phyloP scores from a whole-genome alignment of 2,329 filamentous ascomycete species.

The Nannizziopsis arthrosporioides region DNA sequence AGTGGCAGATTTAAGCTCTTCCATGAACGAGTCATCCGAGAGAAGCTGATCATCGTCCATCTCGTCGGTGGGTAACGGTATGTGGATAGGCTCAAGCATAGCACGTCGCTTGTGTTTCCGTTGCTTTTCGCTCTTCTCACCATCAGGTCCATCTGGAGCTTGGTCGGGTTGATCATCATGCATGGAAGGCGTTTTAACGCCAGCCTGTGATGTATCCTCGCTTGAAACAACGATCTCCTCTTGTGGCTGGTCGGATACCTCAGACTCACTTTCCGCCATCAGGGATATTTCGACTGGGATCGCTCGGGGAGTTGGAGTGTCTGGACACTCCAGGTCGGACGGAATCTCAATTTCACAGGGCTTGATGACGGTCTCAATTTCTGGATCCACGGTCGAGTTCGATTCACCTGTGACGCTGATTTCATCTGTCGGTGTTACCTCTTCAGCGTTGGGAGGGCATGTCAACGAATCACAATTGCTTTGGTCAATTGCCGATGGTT shows the following conservation, averaged over 20 bases:
- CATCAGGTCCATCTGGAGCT: conserved; percentile 13
- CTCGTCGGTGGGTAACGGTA: conserved; percentile 27
- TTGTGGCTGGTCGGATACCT: background rate
- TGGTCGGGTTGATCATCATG: background rate
- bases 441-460: background rate
- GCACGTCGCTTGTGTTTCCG: conserved; percentile 27
- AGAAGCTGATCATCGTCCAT: conserved; percentile 34
- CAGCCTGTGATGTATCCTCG: background rate
- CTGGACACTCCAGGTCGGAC: conserved; percentile 5
- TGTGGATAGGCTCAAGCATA: conserved; percentile 44
- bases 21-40: conserved; percentile 65
- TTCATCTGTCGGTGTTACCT: background rate
- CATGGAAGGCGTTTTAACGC: background rate
- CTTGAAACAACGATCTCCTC: background rate
- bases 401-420: background rate
- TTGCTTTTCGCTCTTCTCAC: conserved; percentile 21
- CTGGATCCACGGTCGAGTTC: background rate
- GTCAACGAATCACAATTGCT: background rate
- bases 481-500: background rate
- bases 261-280: background rate
- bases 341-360: conserved; percentile 8
- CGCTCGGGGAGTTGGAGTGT: conserved; percentile 12
- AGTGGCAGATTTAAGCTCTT: conserved; percentile 71
- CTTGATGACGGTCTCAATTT: background rate
- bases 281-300: conserved; percentile 2